Evolutionary conservation across 1,284 basidiomycete genomes (phyloP).

Genomic region (Microbotryomycetes sp.): DNA sequence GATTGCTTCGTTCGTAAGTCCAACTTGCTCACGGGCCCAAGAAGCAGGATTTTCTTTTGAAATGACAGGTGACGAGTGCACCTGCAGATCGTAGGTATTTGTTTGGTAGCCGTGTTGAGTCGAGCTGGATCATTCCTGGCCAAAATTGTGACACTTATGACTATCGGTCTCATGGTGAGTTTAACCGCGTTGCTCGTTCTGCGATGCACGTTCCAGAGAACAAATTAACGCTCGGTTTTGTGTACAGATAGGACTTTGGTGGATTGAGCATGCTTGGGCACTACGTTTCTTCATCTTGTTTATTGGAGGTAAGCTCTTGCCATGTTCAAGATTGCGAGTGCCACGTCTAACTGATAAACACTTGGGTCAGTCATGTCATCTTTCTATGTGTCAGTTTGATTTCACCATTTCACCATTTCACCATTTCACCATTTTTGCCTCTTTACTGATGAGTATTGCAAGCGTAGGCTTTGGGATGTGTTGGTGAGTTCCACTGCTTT

Average conservation of each 20-base stretch:
- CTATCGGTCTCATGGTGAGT: background rate
- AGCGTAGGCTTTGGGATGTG: conserved; percentile 22
- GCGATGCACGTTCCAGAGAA: background rate
- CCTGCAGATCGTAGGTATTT: too few species aligned
- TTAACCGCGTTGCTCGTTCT: background rate
- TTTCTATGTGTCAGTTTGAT: conserved; percentile 27
- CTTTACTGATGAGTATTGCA: background rate
- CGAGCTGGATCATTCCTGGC: background rate
- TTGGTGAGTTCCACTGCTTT: background rate
- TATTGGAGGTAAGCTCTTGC: too few species aligned
- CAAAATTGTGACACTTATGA: background rate
- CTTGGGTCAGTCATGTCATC: conserved; percentile 30
- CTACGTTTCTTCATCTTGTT: conserved; percentile 35
- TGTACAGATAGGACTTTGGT: background rate
- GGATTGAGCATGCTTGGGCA: conserved; percentile 28
- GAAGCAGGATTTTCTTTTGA: too few species aligned
- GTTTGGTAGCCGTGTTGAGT: background rate
- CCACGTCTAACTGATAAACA: too few species aligned
- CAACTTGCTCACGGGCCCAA: background rate
- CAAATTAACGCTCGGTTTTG: background rate
- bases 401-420: background rate
- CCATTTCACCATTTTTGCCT: background rate
- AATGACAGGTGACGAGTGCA: too few species aligned
- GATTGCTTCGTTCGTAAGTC: conserved; percentile 29
- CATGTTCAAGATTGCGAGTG: too few species aligned